Conservation (phyloP, 208 protist species). For the Wallacemonas sp. region DNA sequence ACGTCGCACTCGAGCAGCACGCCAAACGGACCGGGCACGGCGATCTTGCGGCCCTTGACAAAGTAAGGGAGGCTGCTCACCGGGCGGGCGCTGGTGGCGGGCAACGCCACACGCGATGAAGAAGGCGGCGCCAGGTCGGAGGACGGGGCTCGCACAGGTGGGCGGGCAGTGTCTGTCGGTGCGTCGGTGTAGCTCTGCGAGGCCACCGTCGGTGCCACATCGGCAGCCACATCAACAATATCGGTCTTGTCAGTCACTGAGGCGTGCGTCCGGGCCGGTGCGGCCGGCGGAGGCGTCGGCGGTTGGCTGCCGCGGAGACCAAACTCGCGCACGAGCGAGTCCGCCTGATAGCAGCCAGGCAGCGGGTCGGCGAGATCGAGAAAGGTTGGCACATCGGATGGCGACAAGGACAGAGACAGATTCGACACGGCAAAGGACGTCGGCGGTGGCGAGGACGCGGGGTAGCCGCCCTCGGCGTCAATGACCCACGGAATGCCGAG, state of each 20-base stretch:
- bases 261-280: neutral
- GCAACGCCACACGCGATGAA: too few relatives aligned
- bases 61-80: slow-evolving; percentile 19
- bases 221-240: too few relatives aligned
- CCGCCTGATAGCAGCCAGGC: slow-evolving; percentile 20
- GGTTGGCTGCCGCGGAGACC: slow-evolving; percentile 14
- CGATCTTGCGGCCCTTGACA: slow-evolving; percentile 31
- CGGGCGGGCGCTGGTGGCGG: slow-evolving; percentile 14
- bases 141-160: too few relatives aligned
- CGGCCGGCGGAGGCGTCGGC: neutral
- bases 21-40: slow-evolving; percentile 39
- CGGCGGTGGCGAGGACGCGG: neutral
- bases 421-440: neutral
- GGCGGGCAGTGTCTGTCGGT: too few relatives aligned
- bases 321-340: slow-evolving; percentile 10
- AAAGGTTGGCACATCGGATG: neutral
- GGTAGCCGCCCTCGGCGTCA: neutral
- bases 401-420: neutral
- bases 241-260: too few relatives aligned
- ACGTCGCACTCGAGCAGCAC: slow-evolving; percentile 42
- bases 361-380: slow-evolving; percentile 25
- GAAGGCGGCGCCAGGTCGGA: too few relatives aligned
- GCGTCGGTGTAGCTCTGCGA: slow-evolving; percentile 10
- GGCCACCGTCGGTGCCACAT: neutral
- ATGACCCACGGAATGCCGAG: slow-evolving; percentile 57